phyloP scores from a whole-genome alignment of 805 yeast species.

The Metschnikowia noctiluminum region DNA sequence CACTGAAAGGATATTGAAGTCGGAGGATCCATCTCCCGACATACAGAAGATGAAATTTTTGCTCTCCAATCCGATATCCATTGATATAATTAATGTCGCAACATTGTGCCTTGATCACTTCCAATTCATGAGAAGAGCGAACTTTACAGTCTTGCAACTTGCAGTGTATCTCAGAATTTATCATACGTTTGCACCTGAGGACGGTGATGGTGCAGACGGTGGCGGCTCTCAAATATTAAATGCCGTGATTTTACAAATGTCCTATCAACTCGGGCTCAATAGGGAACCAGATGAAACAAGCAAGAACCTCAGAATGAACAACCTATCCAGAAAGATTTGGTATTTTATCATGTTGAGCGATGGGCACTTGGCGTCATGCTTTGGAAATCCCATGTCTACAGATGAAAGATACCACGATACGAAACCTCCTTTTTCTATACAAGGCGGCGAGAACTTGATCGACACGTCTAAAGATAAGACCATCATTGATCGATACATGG shows the following conservation, averaged over 20 bases:
- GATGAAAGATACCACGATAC: slow-evolving; percentile 14
- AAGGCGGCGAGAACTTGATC: slow-evolving; percentile 17
- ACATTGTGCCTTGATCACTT: slow-evolving; percentile 55
- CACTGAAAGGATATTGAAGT: slow-evolving; percentile 25
- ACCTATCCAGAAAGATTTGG: slow-evolving; percentile 28
- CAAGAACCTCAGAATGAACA: slow-evolving; percentile 18
- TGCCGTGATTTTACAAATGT: slow-evolving; percentile 52
- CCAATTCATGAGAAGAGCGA: slow-evolving; percentile 39
- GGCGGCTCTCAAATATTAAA: slow-evolving; percentile 31
- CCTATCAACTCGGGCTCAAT: slow-evolving; percentile 61
- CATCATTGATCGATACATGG: slow-evolving; percentile 10
- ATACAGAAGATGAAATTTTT: slow-evolving; percentile 36
- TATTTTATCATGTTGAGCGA: slow-evolving; percentile 15
- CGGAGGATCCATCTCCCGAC: slow-evolving; percentile 22
- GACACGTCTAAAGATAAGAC: slow-evolving; percentile 11
- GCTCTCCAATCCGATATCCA: slow-evolving; percentile 43
- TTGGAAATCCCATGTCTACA: slow-evolving; percentile 15
- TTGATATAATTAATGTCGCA: slow-evolving; percentile 46
- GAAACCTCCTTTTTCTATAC: slow-evolving; percentile 12
- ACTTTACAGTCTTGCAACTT: slow-evolving; percentile 30
- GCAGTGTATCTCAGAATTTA: slow-evolving; percentile 29
- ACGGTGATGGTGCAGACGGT: slow-evolving; percentile 41
- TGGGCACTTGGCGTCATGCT: slow-evolving; percentile 11
- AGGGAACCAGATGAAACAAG: slow-evolving; percentile 52
- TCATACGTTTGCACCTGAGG: slow-evolving; percentile 38